Evolutionary conservation across 2,329 filamentous ascomycete genomes (phyloP).

Genomic region (Lasiodiplodia theobromae): DNA sequence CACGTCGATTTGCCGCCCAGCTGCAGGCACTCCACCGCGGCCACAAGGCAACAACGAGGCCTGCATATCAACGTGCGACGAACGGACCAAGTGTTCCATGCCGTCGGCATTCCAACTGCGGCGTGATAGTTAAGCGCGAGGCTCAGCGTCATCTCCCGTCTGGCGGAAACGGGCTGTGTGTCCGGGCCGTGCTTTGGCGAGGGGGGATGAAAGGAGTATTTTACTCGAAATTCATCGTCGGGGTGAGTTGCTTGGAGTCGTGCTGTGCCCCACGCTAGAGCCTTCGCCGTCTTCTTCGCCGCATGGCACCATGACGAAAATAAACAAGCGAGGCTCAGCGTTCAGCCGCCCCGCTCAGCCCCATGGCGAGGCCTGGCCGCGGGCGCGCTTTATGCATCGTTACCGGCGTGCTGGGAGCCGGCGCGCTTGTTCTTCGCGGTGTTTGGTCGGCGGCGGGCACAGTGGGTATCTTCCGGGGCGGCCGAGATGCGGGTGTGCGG

Average conservation of each 20-base stretch:
- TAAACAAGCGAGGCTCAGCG: slow-evolving; percentile 2
- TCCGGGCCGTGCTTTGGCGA: slow-evolving; percentile 24
- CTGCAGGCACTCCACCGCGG: slow-evolving; percentile 12
- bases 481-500: slow-evolving; percentile 12
- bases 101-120: background rate
- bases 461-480: background rate
- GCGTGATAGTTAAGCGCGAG: background rate
- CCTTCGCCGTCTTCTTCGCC: background rate
- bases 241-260: background rate
- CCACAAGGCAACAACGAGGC: slow-evolving; percentile 1
- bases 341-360: background rate
- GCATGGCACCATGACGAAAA: background rate
- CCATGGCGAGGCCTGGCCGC: slow-evolving; percentile 4
- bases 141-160: background rate
- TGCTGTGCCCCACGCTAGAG: slow-evolving; percentile 15
- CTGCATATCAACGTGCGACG: background rate
- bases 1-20: background rate
- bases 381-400: background rate
- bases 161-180: background rate
- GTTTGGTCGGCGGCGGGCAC: background rate
- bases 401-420: background rate
- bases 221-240: background rate
- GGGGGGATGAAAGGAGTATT: slow-evolving; percentile 1
- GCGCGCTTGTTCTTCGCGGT: slow-evolving; percentile 9
- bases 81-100: slow-evolving; percentile 7